phyloP scores from a whole-genome alignment of 225 moss, liverwort and hornwort genomes.

The Physcomitrellopsis africana region DNA sequence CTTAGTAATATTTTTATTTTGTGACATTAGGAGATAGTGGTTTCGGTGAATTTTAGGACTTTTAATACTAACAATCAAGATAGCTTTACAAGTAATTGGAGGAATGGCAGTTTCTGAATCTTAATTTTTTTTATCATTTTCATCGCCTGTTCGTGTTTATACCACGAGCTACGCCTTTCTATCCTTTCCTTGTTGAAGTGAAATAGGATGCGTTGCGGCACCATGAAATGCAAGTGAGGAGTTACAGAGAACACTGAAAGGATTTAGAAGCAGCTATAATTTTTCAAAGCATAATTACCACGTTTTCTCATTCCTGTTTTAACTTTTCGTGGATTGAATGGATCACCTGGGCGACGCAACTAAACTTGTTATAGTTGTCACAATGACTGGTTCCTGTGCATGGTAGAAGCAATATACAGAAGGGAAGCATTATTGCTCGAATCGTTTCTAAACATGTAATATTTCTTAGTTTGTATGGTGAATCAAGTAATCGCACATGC shows the following conservation, averaged over 20 bases:
- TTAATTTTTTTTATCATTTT: too few relatives aligned
- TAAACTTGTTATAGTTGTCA: background rate
- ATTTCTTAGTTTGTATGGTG: constrained; percentile 1
- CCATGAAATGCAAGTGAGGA: too few relatives aligned
- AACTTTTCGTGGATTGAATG: background rate
- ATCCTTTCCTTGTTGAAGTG: too few relatives aligned
- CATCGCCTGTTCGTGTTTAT: too few relatives aligned
- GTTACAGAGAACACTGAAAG: too few relatives aligned
- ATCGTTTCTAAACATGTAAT: background rate
- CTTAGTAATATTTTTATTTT: background rate
- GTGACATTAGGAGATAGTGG: background rate
- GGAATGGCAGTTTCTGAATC: too few relatives aligned
- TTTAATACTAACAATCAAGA: too few relatives aligned
- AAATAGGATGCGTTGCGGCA: too few relatives aligned
- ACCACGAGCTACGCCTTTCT: too few relatives aligned
- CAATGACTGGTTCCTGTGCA: background rate
- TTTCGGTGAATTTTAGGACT: background rate
- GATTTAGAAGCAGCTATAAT: too few relatives aligned
- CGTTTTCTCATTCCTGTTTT: background rate
- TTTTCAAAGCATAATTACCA: background rate
- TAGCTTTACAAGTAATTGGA: too few relatives aligned
- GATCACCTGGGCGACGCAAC: background rate
- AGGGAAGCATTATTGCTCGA: too few relatives aligned
- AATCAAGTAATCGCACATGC: background rate
- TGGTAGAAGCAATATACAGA: background rate